Conservation (phyloP, 148 eudicot genomes). For the Polygonum aviculare region DNA sequence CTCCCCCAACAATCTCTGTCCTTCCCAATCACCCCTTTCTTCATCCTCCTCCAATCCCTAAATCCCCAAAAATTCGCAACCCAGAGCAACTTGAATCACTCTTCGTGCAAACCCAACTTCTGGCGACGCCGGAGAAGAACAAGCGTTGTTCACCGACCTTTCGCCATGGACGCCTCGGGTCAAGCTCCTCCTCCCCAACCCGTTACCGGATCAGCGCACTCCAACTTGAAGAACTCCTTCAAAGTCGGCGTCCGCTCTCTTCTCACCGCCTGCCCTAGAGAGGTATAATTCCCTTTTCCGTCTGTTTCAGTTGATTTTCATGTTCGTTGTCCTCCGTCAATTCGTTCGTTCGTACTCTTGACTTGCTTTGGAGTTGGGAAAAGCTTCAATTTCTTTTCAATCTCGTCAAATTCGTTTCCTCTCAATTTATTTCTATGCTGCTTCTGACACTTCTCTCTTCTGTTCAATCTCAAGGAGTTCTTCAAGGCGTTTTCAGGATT, state of each 20-base stretch:
- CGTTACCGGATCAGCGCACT: conserved; percentile 26
- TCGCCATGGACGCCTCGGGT: conserved; percentile 21
- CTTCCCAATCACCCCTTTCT: too few relatives aligned
- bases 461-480: conserved; percentile 33
- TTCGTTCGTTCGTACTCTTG: neutral
- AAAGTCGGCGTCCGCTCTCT: conserved; percentile 34
- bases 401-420: neutral
- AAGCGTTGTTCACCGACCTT: neutral
- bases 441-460: neutral
- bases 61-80: too few relatives aligned
- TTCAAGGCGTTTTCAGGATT: conserved; percentile 45
- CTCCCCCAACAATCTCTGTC: too few relatives aligned
- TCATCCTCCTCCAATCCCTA: too few relatives aligned
- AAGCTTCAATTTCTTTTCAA: too few relatives aligned
- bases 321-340: neutral
- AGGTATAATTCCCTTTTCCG: conserved; percentile 26
- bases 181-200: conserved; percentile 16
- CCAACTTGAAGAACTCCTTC: conserved; percentile 52
- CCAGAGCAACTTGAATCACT: too few relatives aligned
- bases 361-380: neutral
- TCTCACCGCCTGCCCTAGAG: conserved; percentile 51
- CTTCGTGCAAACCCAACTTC: too few relatives aligned
- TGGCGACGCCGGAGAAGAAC: too few relatives aligned
- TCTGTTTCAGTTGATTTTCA: neutral
- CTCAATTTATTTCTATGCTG: neutral